These are phyloP conservation scores for Amesomyces nigricolor DNA, from an alignment of 2,329 filamentous ascomycete genomes.

Conservation along the genomic window DNA sequence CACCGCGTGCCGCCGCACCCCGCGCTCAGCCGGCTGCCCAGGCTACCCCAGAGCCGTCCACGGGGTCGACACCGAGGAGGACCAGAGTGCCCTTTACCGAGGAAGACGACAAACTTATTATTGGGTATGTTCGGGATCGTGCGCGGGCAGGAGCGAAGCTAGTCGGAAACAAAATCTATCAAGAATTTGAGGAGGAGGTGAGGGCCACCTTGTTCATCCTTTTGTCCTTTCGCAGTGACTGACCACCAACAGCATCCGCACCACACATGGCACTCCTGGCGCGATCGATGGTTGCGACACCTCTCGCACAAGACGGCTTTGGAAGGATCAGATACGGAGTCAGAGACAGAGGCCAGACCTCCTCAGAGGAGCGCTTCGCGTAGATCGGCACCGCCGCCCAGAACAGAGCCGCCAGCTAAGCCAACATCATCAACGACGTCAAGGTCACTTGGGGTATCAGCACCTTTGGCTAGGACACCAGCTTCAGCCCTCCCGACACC, in stretches of 20 bases:
- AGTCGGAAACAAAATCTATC: constrained; percentile 31
- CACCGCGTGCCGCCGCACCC: not conserved
- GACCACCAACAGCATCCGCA: constrained; percentile 20
- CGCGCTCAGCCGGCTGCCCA: not conserved
- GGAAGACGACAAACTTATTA: constrained; percentile 18
- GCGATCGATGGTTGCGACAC: constrained; percentile 23
- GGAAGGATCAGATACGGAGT: not conserved
- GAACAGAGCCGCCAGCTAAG: not conserved
- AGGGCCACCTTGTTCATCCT: constrained; percentile 5
- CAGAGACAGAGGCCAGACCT: not conserved
- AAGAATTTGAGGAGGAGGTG: constrained; percentile 31
- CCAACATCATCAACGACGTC: no score
- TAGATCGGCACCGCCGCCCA: not conserved
- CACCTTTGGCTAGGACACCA: no score
- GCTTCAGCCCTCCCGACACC: no score
- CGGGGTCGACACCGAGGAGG: not conserved
- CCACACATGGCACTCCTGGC: constrained; percentile 29
- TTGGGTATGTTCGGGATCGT: constrained; percentile 7
- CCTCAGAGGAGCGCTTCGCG: not conserved
- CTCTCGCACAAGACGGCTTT: constrained; percentile 2
- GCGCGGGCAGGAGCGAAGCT: not conserved
- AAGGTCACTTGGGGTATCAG: no score
- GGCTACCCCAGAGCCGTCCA: not conserved
- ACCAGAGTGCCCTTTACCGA: constrained; percentile 14
- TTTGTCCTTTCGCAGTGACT: constrained; percentile 15